These are phyloP conservation scores for Xylaria venustula DNA, from an alignment of 495 filamentous ascomycete species.

Conservation along the genomic window DNA sequence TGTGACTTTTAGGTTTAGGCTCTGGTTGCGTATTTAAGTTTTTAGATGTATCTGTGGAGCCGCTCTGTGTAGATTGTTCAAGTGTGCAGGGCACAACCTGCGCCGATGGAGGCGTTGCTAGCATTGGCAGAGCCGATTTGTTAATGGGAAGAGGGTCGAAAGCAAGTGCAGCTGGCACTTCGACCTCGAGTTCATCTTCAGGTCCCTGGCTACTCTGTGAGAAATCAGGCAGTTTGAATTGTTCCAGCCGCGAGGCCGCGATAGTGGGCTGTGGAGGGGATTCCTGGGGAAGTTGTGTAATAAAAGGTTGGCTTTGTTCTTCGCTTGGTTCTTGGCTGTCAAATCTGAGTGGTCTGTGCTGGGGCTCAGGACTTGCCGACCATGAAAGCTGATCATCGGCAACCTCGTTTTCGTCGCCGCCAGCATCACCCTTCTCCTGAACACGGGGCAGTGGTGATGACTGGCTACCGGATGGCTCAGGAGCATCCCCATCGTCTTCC, in stretches of 20 bases:
- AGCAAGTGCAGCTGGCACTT: conserved; percentile 49
- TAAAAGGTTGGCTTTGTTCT: conserved; percentile 12
- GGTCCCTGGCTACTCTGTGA: conserved; percentile 36
- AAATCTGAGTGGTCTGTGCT: conserved; percentile 2
- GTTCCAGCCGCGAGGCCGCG: not conserved
- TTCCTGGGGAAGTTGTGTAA: conserved; percentile 21
- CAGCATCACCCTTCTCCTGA: conserved; percentile 1
- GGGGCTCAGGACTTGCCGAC: conserved; percentile 4
- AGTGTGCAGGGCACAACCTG: conserved; percentile 41
- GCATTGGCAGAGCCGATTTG: conserved; percentile 12
- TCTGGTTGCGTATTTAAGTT: not conserved
- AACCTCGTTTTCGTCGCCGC: not conserved
- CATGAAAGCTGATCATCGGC: not conserved
- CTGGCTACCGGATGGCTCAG: conserved; percentile 9
- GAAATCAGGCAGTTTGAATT: conserved; percentile 12
- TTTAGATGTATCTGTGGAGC: not conserved
- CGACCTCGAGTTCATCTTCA: conserved; percentile 55
- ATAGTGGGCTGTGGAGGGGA: conserved; percentile 21
- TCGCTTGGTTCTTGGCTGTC: not conserved
- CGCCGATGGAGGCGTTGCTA: conserved; percentile 40
- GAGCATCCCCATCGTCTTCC: not conserved
- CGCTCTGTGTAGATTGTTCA: conserved; percentile 14
- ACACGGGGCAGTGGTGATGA: not conserved
- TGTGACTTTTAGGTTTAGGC: conserved; percentile 7
- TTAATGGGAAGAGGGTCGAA: conserved; percentile 25